These are phyloP conservation scores for Alternaria triticina DNA, from an alignment of 2,329 filamentous ascomycete species.

Conservation along the genomic window DNA sequence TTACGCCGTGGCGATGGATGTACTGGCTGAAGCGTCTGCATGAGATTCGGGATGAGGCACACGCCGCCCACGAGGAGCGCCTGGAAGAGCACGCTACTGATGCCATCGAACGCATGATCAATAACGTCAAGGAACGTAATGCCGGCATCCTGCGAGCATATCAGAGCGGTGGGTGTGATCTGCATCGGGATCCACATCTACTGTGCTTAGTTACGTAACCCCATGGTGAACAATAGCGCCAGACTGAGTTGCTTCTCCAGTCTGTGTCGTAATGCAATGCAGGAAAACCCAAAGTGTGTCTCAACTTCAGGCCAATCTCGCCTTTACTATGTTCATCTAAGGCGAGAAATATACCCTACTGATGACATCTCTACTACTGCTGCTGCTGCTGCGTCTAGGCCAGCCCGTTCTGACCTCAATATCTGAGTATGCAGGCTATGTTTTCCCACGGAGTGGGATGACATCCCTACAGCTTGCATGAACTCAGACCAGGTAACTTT, in stretches of 20 bases:
- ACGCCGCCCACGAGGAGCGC: background rate
- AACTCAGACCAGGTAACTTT: background rate
- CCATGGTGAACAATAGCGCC: background rate
- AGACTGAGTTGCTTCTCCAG: background rate
- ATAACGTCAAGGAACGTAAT: background rate
- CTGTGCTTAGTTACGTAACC: background rate
- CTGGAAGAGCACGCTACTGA: background rate
- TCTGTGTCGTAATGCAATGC: background rate
- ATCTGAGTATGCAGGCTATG: too few species aligned
- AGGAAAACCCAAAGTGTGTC: background rate
- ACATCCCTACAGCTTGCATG: background rate
- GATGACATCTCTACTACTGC: too few species aligned
- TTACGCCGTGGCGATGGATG: conserved; percentile 16
- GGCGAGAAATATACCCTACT: background rate
- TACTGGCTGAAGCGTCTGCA: conserved; percentile 17
- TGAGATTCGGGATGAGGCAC: conserved; percentile 6
- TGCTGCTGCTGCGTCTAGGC: too few species aligned
- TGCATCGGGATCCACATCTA: background rate
- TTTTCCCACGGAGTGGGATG: too few species aligned
- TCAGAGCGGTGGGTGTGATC: background rate
- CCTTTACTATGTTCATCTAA: background rate
- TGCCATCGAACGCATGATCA: background rate
- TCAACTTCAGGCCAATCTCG: background rate
- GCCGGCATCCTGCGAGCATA: background rate
- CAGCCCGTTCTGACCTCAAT: too few species aligned